Evolutionary conservation across 768 basidiomycete genomes (phyloP), one percentile per base, ranked within the genome.

Genomic region (Boletus pseudopeckii): DNA sequence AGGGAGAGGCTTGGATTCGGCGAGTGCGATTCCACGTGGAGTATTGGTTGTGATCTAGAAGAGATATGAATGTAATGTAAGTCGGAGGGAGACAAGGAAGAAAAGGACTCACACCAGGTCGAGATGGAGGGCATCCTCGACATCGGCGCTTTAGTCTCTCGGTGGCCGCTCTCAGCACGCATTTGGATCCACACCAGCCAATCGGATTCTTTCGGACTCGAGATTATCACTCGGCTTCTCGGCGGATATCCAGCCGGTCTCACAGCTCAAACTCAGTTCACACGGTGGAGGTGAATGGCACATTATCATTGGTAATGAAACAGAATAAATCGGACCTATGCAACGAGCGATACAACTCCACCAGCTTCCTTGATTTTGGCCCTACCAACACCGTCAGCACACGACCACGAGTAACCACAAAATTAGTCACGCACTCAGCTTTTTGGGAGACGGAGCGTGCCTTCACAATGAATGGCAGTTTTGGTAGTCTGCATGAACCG

Each of bases 401-500:
- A 22, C 56, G 65, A 68, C 66, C 38, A 33, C 48, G 17, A 34
- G 44, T 22, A 59, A 60, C 45, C 43, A 32, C 18, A 39, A 44
- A 5, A 37, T 3, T 33, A 24, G 33, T 41, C 4, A 77, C 80
- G 20, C 58, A 82, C 91, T 93, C 91, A 59, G 94, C 94, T 67
- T 81, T 86, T 63, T 75, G 80, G 39, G 93, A 96, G 50, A 98
- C 94, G 68, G 87, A 96, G 58, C 97, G 93, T 51, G 97, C 94
- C 80, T 98, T 98, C 65, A 99, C 91, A 68, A 99, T 98, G 79
- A 93, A 92, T 15, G 97, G 97, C 46, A 90, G 75, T 69, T 86
- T 86, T 59, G 92, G 92, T 59, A 98, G 82, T 61, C 92, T 88
- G 57, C 32, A 15, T 30, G 18, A 20, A 34, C 34, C 42, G 56